A percentile compares a stretch with the other conserved stretches of the same genome.
Conservation (phyloP, 2,329 filamentous ascomycete species). For the Sclerotinia subarctica region DNA sequence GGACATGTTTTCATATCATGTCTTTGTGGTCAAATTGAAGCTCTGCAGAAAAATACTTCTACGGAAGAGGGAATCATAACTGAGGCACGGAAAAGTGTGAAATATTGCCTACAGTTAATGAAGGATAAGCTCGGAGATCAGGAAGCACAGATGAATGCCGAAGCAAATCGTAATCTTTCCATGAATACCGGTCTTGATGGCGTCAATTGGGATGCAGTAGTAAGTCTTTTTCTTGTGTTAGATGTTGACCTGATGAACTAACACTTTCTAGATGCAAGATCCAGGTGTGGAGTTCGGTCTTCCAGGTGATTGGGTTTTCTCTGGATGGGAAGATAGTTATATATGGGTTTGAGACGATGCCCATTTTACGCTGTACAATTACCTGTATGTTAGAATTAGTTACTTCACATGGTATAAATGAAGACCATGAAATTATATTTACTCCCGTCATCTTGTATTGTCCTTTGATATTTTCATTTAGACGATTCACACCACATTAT, state of each 20-base stretch:
- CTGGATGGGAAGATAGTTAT: conserved; percentile 14
- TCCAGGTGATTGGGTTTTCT: conserved; percentile 22
- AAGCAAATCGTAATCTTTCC: neutral
- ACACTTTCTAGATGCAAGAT: conserved; percentile 21
- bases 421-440: neutral
- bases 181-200: neutral
- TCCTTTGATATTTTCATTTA: neutral
- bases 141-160: conserved; percentile 9
- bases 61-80: conserved; percentile 24
- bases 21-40: conserved; percentile 43
- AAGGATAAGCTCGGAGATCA: conserved; percentile 5
- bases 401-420: too few species aligned
- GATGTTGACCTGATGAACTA: neutral
- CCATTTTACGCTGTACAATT: neutral
- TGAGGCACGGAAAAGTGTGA: conserved; percentile 26
- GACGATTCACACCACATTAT: neutral
- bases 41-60: conserved; percentile 24
- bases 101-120: conserved; percentile 27
- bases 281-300: conserved; percentile 23
- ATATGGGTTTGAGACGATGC: neutral
- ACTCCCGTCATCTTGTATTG: neutral
- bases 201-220: conserved; percentile 1
- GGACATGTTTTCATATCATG: conserved; percentile 43
- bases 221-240: neutral
- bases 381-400: neutral